Base-by-base conservation (phyloP, 441 rosid genomes). In the Gossypium trilobum region DNA sequence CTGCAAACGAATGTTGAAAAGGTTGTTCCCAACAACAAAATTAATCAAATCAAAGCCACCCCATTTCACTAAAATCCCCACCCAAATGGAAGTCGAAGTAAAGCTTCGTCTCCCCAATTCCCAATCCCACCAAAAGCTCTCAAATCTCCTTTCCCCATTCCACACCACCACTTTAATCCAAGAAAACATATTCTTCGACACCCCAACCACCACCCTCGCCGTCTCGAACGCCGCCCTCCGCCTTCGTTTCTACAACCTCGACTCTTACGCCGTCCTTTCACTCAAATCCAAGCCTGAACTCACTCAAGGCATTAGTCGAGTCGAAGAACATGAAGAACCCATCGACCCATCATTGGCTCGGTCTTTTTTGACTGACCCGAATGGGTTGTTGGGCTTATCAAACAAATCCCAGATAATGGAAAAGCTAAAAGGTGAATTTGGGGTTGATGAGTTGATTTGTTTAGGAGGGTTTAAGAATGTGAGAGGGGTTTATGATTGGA, bases 161-260 rank as follows among this genome's bases (percentile, higher is more conserved):
- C 87, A 62, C 78, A 44, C 33, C 73, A 55, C 78, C 75, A 86
- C 88, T 51, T 75, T 79, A 5, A n/a, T 73, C 71, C 92, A 89
- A 75, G 85, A 87, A 77, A 89, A 87, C 85, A 44, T 85, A 29
- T 89, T 89, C 69, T 87, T 86, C 80, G 90, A 89, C 77, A 81
- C 86, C 59, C 65, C 74, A 11, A 42, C 54, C 57, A 68, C 81
- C 68, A 76, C 77, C 29, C 89, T 89, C 75, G 78, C 86, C 51
- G 75, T 87, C 29, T 66, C 72, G 73, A 80, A 72, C 65, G 72
- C 89, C 63, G 82, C 80, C 57, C 88, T 89, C 62, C 90, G 90
- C 46, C 78, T 89, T 76, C 90, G 90, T 65, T 87, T 89, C 85
- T 85, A 86, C 88, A 73, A 86, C 69, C 81, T 80, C 55, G 81